These are phyloP conservation scores for Colletotrichum spinosum DNA, from an alignment of 2,329 filamentous ascomycete species.

Conservation along the genomic window DNA sequence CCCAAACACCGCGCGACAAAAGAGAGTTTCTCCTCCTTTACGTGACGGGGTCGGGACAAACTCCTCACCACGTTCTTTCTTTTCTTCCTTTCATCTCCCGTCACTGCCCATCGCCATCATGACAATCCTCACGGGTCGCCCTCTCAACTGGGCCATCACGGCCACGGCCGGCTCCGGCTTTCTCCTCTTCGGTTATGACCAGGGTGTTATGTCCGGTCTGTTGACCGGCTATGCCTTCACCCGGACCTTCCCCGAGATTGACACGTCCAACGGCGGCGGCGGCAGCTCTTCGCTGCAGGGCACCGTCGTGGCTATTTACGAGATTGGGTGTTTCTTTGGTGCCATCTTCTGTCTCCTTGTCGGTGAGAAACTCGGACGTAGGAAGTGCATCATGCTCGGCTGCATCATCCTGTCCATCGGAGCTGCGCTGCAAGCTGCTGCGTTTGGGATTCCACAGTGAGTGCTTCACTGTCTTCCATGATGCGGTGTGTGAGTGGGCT, in stretches of 20 bases:
- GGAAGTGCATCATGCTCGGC: constrained; percentile 52
- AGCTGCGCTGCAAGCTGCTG: constrained; percentile 56
- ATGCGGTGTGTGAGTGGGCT: too few relatives aligned
- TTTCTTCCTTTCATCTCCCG: not conserved
- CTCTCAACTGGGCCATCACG: constrained; percentile 54
- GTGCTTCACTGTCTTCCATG: too few relatives aligned
- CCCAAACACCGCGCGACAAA: constrained; percentile 4
- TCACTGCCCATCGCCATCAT: constrained; percentile 18
- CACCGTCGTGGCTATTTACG: constrained; percentile 59
- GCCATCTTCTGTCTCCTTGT: constrained; percentile 53
- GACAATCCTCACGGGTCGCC: constrained; percentile 44
- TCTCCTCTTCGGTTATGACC: constrained; percentile 42
- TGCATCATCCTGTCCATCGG: constrained; percentile 55
- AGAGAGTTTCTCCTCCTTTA: too few relatives aligned
- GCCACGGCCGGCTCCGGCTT: constrained; percentile 50
- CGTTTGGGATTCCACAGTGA: constrained; percentile 50
- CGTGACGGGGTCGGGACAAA: not conserved
- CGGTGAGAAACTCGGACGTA: constrained; percentile 58
- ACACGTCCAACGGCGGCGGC: constrained; percentile 45
- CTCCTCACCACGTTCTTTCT: not conserved
- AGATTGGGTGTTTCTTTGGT: constrained; percentile 61
- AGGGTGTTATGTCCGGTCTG: constrained; percentile 47
- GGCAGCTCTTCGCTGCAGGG: constrained; percentile 58
- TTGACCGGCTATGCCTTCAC: constrained; percentile 48
- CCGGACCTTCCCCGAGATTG: constrained; percentile 48